Base-by-base conservation (phyloP, 2,329 filamentous ascomycete genomes). In the Neofusicoccum umdonicola region DNA sequence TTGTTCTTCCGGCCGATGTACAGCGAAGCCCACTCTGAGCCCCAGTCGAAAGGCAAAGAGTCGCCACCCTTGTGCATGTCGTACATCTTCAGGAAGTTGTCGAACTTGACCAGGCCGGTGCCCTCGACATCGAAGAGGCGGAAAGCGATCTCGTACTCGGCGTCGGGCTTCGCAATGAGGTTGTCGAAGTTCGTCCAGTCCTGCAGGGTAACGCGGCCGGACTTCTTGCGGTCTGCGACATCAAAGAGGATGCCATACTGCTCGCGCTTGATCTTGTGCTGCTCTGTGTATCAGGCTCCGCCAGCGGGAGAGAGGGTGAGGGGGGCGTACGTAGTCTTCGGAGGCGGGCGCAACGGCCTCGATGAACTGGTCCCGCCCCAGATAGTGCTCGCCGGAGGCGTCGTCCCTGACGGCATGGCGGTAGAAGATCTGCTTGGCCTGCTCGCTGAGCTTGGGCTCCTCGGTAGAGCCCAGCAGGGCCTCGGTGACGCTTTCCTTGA, bases 141-240 rank as follows among this genome's bases (percentile, higher is more conserved):
- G 82, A 98, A 99, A 15, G 95, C 94, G 72, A 99, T 97, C 79
- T 98, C 93, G 81, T 99, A 99, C 81, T 99, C 95, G 77, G 95
- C 95, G 75, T 98, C 95, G 67, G 95, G 91, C 81, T 97, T 98
- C 70, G 85, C 85, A 66, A 99, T 88, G 68, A 99, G 86, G 82
- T 96, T 96, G 81, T 97, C 92, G 79, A 98, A 99, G 68, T 90
- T 90, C 52, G 86, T 88, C 93, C 94, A 99, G 81, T 99, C 95
- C 66, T 88, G 83, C 63, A 98, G 81, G 71, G 82, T 90, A 70
- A 99, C 84, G 71, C 86, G 88, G 68, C 93, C 93, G 50, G 83
- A 83, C 69, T 83, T 85, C 69, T 87, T 87, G 71, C 91, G 88
- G 79, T 99, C 95, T 71, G 95, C 95, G 65, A 99, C 90, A 68